phyloP scores from a whole-genome alignment of 2,329 filamentous ascomycete genomes.

The Polytolypa hystricis region DNA sequence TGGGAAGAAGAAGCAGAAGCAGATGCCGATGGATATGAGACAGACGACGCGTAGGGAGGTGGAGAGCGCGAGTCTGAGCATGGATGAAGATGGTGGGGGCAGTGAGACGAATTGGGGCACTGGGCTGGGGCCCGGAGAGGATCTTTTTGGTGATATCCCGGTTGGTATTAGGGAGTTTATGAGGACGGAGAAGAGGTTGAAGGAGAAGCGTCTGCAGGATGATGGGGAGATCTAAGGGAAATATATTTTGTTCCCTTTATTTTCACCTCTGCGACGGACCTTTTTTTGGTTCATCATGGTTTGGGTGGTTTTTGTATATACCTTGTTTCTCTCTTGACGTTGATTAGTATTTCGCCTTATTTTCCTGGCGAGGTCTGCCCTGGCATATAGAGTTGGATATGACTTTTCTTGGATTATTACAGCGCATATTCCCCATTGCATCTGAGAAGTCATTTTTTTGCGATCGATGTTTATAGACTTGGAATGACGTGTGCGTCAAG shows the following conservation, averaged over 20 bases:
- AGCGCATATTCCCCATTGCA: too few relatives aligned
- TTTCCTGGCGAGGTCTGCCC: too few relatives aligned
- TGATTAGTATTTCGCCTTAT: too few relatives aligned
- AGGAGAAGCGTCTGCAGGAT: conserved; percentile 56
- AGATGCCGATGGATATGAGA: conserved; percentile 17
- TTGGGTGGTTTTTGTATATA: background rate
- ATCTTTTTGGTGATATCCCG: conserved; percentile 69
- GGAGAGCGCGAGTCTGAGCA: conserved; percentile 44
- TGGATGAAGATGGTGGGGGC: conserved; percentile 73
- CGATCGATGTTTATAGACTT: too few relatives aligned
- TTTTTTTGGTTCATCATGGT: background rate
- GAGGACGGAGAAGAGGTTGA: conserved; percentile 87
- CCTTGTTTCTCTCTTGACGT: too few relatives aligned
- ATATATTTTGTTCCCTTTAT: too few relatives aligned
- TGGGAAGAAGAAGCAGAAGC: conserved; percentile 18
- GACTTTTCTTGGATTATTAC: too few relatives aligned
- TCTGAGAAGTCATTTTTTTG: too few relatives aligned
- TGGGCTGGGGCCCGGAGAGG: conserved; percentile 37
- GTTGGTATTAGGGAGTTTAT: conserved; percentile 95
- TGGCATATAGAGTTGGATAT: too few relatives aligned
- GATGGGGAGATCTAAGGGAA: conserved; percentile 21
- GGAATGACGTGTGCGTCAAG: too few relatives aligned
- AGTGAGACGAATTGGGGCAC: conserved; percentile 57
- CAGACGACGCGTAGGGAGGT: conserved; percentile 30
- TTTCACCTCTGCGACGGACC: too few relatives aligned